Base-by-base conservation (phyloP, 108 stramenopile species). In the Nitzschia inconspicua region DNA sequence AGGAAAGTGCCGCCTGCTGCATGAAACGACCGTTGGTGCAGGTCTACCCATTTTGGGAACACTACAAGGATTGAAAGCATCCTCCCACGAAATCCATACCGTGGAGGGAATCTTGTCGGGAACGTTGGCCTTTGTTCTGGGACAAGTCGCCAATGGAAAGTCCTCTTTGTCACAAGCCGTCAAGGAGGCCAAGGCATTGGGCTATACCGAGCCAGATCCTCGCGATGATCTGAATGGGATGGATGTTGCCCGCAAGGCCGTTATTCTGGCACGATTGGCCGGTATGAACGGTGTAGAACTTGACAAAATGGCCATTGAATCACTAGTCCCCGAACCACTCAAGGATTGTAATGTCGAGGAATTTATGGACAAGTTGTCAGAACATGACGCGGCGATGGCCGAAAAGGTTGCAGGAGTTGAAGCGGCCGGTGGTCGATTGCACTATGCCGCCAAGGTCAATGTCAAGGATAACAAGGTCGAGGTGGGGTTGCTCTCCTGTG, bases 131-230 rank as follows among this genome's bases (percentile, higher is more conserved):
- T 81, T 60, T 59, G 75, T 81, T 9, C 47, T 81, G 57, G 72
- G 72, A 3, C 74, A 60, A 46, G 62, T 81, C 3, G 67, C 71
- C 8, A 72, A 62, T 35, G 79, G 79, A 4, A 69, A 76, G 55
- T 31, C 60, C 51, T 73, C 59, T 23, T 65, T 81, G 26, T 71
- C 68, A 18, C 60, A 66, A 16, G 72, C 75, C 35, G 79, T 81
- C 46, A 57, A 53, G 18, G 52, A 81, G 31, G 79, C 79, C 22
- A 76, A 81, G 52, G 67, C 61, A 40, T 44, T 73, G 62, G 79
- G 79, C 44, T 81, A 76, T 37, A 81, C 79, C 7, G 79, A 81
- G 59, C 79, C 79, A 6, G 79, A 81, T 65, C 79, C 79, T 10
- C 56, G 79, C 4, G 65, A 66, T 27, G 82, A 83, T 67, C 52